phyloP scores from a whole-genome alignment of 139 green algal species.

The Tetradesmus lagerheimii region DNA sequence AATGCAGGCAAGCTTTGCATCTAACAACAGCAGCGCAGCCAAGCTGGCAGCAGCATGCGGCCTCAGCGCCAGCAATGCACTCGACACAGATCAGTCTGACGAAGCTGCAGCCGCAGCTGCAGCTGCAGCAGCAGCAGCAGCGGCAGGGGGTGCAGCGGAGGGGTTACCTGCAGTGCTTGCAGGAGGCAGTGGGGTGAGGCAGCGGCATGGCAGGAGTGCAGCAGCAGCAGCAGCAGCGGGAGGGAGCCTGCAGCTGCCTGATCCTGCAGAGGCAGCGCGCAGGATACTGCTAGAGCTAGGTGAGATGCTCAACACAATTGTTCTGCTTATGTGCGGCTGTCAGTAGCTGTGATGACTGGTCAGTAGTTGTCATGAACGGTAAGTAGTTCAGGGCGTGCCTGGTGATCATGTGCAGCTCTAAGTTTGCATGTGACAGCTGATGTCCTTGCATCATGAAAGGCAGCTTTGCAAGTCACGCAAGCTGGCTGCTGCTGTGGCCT shows the following conservation, averaged over 20 bases:
- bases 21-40: slow-evolving; percentile 18
- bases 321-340: not conserved
- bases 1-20: slow-evolving; percentile 50
- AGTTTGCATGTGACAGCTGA: no score
- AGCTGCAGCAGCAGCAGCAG: slow-evolving; percentile 16
- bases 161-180: not conserved
- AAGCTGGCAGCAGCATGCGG: slow-evolving; percentile 39
- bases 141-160: not conserved
- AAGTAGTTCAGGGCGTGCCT: no score
- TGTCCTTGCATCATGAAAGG: no score
- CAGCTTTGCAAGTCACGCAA: no score
- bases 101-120: not conserved
- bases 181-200: not conserved
- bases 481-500: no score
- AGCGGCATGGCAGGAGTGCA: not conserved
- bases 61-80: slow-evolving; percentile 13
- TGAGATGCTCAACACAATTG: not conserved
- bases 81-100: not conserved
- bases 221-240: slow-evolving; percentile 18
- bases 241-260: slow-evolving; percentile 2
- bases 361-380: no score
- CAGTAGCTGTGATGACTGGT: no score
- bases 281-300: slow-evolving; percentile 36
- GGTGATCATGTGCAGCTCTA: no score
- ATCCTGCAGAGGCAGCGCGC: slow-evolving; percentile 41